Conservation (phyloP, 257 asterid species). For the Paulownia fortunei region DNA sequence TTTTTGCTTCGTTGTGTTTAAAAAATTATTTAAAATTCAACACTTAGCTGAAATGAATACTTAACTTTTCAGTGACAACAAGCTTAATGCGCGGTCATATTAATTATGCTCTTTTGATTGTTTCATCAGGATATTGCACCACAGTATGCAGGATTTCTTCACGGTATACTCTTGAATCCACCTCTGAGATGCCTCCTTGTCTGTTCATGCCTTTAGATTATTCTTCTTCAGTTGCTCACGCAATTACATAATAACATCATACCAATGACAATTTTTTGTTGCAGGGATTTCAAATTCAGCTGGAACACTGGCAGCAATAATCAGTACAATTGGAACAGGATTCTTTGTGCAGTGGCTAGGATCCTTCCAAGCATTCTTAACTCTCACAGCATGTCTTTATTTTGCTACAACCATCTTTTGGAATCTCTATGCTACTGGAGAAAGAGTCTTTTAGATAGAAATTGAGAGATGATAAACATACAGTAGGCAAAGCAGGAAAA, state of each 20-base stretch:
- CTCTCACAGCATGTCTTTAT: slow-evolving; percentile 90
- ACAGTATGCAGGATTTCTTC: slow-evolving; percentile 84
- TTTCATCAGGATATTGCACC: slow-evolving; percentile 90
- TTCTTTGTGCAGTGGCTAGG: slow-evolving; percentile 91
- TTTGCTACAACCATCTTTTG: slow-evolving; percentile 77
- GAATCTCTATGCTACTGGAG: slow-evolving; percentile 90
- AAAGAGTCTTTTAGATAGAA: slow-evolving; percentile 72
- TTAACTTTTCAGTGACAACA: too few relatives aligned
- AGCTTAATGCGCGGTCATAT: background rate
- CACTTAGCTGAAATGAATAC: too few relatives aligned
- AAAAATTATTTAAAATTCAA: too few relatives aligned
- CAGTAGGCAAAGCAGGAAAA: too few relatives aligned
- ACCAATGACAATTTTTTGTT: background rate
- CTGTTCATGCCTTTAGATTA: background rate
- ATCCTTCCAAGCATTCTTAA: slow-evolving; percentile 87
- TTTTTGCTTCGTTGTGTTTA: background rate
- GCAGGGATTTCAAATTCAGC: slow-evolving; percentile 93
- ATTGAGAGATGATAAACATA: background rate
- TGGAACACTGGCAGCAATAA: slow-evolving; percentile 90
- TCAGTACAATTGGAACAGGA: slow-evolving; percentile 93
- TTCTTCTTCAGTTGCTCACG: too few relatives aligned
- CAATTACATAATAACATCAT: background rate
- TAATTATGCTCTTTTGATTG: slow-evolving; percentile 19
- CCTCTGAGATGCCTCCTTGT: background rate
- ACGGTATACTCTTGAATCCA: slow-evolving; percentile 51